Evolutionary conservation across 2,329 filamentous ascomycete genomes (phyloP).

Genomic region (Botrytis medusae): DNA sequence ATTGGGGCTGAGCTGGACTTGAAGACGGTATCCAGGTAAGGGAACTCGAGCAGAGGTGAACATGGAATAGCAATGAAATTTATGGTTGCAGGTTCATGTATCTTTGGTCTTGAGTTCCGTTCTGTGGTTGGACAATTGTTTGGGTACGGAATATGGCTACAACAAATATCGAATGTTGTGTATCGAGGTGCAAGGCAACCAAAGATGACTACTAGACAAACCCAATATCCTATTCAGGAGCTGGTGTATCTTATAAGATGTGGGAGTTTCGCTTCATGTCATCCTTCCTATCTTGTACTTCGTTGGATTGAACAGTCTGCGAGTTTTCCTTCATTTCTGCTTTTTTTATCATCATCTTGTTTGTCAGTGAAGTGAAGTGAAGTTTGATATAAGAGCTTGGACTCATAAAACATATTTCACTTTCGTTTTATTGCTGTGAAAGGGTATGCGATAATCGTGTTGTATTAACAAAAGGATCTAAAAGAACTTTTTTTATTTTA

Average conservation of each 20-base stretch:
- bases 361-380: not conserved
- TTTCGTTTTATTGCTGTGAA: not conserved
- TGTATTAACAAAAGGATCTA: not conserved
- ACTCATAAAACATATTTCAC: not conserved
- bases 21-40: not conserved
- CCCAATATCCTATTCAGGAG: not conserved
- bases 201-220: not conserved
- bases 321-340: not conserved
- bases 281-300: not conserved
- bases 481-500: not conserved
- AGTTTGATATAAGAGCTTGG: not conserved
- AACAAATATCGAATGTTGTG: conserved; percentile 9
- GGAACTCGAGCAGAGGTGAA: not conserved
- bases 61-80: not conserved
- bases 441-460: not conserved
- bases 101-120: not conserved
- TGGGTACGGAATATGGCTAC: not conserved
- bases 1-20: not conserved
- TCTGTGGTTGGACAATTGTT: not conserved
- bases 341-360: not conserved
- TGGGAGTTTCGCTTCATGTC: not conserved
- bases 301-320: not conserved
- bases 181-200: not conserved
- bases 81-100: not conserved
- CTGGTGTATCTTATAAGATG: not conserved